These are phyloP conservation scores for Coemansia reversa DNA, from an alignment of 192 early-diverging fungal species.

Conservation along the genomic window DNA sequence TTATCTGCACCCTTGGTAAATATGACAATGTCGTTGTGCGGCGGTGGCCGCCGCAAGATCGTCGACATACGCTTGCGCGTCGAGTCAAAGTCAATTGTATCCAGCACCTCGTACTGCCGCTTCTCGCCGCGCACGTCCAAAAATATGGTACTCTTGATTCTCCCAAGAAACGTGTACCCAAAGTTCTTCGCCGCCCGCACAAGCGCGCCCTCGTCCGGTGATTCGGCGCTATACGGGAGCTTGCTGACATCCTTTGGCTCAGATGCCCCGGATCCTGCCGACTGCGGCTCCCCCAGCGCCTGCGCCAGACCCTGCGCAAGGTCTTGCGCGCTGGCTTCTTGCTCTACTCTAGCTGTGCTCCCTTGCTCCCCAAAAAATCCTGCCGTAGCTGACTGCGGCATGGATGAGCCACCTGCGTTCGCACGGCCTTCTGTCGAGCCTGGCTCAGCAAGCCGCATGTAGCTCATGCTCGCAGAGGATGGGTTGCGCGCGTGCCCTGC, in stretches of 20 bases:
- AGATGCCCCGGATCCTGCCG: not conserved
- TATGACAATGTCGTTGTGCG: slow-evolving; percentile 77
- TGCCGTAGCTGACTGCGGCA: no score
- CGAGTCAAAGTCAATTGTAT: slow-evolving; percentile 93
- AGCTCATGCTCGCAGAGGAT: slow-evolving; percentile 16
- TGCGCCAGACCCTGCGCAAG: slow-evolving; percentile 9
- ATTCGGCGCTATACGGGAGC: slow-evolving; percentile 58
- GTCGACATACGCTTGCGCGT: slow-evolving; percentile 95
- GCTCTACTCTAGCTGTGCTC: not conserved
- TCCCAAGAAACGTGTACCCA: slow-evolving; percentile 72
- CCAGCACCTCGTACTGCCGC: slow-evolving; percentile 72
- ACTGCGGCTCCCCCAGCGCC: slow-evolving; percentile 11
- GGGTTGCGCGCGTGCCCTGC: slow-evolving; percentile 25
- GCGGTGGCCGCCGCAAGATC: slow-evolving; percentile 71
- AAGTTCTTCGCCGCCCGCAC: slow-evolving; percentile 76
- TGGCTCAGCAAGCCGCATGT: slow-evolving; percentile 13
- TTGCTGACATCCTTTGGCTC: slow-evolving; percentile 26
- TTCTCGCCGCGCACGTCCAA: slow-evolving; percentile 70
- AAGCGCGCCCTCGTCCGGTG: slow-evolving; percentile 81
- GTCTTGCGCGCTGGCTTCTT: slow-evolving; percentile 1
- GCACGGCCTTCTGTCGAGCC: not conserved
- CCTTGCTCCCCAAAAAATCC: not conserved
- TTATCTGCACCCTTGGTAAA: slow-evolving; percentile 96
- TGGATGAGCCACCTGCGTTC: no score
- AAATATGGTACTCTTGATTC: slow-evolving; percentile 57